Evolutionary conservation across 768 basidiomycete genomes (phyloP), one percentile per base, ranked within the genome.

Genomic region (Amyloporia xantha): DNA sequence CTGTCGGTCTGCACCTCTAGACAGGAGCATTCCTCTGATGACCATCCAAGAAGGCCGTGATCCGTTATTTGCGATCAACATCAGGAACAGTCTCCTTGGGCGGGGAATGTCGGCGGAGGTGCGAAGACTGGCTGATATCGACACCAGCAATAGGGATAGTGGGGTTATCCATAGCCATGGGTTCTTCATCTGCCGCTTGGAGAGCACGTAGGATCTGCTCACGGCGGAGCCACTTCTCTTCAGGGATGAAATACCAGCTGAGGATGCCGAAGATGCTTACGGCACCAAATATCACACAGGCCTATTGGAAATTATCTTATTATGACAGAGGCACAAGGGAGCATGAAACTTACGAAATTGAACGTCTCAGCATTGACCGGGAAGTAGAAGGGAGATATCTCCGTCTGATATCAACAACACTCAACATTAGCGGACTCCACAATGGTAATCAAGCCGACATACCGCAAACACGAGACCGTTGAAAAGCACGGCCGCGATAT

Each of bases 311-410:
- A n/a, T 19, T 1, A 26, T 5, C 13, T n/a, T n/a, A n/a, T n/a
- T n/a, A n/a, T n/a, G n/a, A n/a, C n/a, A n/a, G 2, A 21, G 19
- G n/a, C n/a, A 23, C 17, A 3, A 7, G 33, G 42, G 17, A 42
- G 13, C 1, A 15, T 41, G 27, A 12, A 2, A 75, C 85, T 66
- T 53, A 90, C 89, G 59, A 90, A 94, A 66, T 95, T 95, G 73
- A 94, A 91, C 1, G 75, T 84, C 51, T 77, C 65, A 0, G 84
- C 74, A 9, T 72, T 80, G 24, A 90, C 84, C 1, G 92, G 92
- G 72, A 89, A 95, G 64, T 72, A 79, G 72, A 91, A 94, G 1
- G 92, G 92, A 21, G 91, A 92, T 45, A 89, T 72, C 71, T 85
- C 79, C 53, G 86, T 82, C 88, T 88, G 52, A 5, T 37, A 11